These are phyloP conservation scores for Extremus antarcticus DNA, from an alignment of 495 filamentous ascomycete genomes.

Conservation along the genomic window DNA sequence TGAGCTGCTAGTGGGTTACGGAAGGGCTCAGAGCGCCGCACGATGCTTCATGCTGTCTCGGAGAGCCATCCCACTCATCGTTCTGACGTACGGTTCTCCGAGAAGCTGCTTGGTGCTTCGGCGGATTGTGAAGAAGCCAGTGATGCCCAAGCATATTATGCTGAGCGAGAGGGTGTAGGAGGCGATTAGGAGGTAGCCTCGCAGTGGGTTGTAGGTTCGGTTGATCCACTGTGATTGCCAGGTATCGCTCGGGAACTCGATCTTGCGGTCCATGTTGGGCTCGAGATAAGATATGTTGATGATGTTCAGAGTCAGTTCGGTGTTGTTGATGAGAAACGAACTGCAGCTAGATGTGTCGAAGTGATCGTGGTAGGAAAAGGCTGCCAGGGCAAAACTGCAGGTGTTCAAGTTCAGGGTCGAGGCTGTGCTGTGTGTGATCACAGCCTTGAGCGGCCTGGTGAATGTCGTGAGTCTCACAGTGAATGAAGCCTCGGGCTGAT, in stretches of 20 bases:
- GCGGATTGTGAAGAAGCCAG: background rate
- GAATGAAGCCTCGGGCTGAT: too few species aligned
- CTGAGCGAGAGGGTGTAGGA: background rate
- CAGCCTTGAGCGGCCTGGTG: background rate
- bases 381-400: too few species aligned
- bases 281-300: too few species aligned
- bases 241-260: background rate
- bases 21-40: too few species aligned
- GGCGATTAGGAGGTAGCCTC: background rate
- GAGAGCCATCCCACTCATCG: too few species aligned
- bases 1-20: too few species aligned
- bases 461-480: background rate
- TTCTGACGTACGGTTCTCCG: background rate
- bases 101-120: background rate
- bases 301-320: background rate
- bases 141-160: background rate
- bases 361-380: background rate
- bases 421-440: too few species aligned
- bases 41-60: too few species aligned
- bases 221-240: background rate
- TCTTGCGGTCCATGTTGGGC: background rate
- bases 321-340: background rate
- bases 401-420: too few species aligned
- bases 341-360: background rate
- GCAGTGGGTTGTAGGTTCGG: background rate